These are phyloP conservation scores for Basipetospora sp. DNA, from an alignment of 2,329 filamentous ascomycete genomes.

Conservation along the genomic window DNA sequence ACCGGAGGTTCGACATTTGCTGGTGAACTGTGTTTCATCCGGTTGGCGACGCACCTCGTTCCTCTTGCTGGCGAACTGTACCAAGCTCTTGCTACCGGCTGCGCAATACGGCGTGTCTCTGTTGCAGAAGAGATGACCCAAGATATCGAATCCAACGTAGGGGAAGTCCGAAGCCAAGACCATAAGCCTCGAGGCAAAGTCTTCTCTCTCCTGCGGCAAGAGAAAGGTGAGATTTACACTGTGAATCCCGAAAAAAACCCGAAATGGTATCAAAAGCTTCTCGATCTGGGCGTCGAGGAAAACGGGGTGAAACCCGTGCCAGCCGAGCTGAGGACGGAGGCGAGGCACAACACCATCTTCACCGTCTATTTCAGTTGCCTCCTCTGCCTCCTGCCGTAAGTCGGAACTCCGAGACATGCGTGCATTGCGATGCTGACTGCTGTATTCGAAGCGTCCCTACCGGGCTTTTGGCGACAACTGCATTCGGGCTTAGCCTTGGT, in stretches of 20 bases:
- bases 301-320: conserved; percentile 44
- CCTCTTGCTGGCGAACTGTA: too few relatives aligned
- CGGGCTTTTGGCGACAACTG: conserved; percentile 41
- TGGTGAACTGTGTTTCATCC: too few relatives aligned
- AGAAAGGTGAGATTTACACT: neutral
- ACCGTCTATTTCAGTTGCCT: conserved; percentile 46
- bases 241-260: conserved; percentile 7
- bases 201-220: neutral
- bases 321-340: conserved; percentile 36
- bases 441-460: conserved; percentile 30
- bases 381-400: conserved; percentile 42
- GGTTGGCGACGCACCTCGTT: too few relatives aligned
- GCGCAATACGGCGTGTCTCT: too few relatives aligned
- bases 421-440: conserved; percentile 15
- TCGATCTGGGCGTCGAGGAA: conserved; percentile 33
- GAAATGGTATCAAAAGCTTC: conserved; percentile 27
- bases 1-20: too few relatives aligned
- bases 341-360: conserved; percentile 39
- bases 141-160: too few relatives aligned
- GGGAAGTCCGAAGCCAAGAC: too few relatives aligned
- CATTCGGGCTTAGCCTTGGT: conserved; percentile 38
- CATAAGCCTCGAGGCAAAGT: neutral
- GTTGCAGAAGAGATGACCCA: too few relatives aligned
- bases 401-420: conserved; percentile 6
- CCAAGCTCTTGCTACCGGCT: too few relatives aligned